Evolutionary conservation across 2,329 filamentous ascomycete genomes (phyloP), one percentile per base, ranked within the genome.

Genomic region (Coniochaeta sp.): DNA sequence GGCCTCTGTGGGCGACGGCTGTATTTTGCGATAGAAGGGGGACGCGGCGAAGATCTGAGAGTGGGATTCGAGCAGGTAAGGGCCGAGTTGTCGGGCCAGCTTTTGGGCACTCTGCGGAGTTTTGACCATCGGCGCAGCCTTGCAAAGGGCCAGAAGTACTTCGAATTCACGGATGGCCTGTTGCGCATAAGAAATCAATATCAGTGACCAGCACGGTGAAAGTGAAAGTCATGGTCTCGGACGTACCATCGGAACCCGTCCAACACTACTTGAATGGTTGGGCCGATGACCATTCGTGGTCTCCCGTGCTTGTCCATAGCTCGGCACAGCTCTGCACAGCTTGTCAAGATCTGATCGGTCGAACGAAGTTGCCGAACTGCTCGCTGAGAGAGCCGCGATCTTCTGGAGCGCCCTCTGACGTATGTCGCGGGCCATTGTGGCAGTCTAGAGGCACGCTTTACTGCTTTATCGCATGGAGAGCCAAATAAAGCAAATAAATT

Each of bases 141-240:
- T 93, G 79, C 93, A 98, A 28, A 99, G 81, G 50, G 95, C 91
- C 28, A 98, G 77, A 28, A 99, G 82, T 59, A 96, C 90, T 73
- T 99, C 93, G 66, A 96, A 88, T 79, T 99, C 96, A 68, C 90
- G 88, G 59, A 93, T 86, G 59, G 88, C 90, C 91, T 96, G 61
- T 24, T 43, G 55, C 60, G 6, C 60, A 64, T 52, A 9, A 12
- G 56, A 28, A 61, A 2, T 28, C 17, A 36, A 22, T 36, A 36
- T 64, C 58, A 65, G 61, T 34, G 59, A 43, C 26, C 6, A n/a
- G 14, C n/a, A 22, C n/a, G 40, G 16, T 14, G 40, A 9, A 26
- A 19, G 16, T 14, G 40, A 9, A 26, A 19, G 44, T 59, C 34
- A 57, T 52, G 33, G 28, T 52, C 14, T 58, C 43, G 8, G 57